Evolutionary conservation across 768 basidiomycete species (phyloP).

Genomic region (Naganishia antarctica): DNA sequence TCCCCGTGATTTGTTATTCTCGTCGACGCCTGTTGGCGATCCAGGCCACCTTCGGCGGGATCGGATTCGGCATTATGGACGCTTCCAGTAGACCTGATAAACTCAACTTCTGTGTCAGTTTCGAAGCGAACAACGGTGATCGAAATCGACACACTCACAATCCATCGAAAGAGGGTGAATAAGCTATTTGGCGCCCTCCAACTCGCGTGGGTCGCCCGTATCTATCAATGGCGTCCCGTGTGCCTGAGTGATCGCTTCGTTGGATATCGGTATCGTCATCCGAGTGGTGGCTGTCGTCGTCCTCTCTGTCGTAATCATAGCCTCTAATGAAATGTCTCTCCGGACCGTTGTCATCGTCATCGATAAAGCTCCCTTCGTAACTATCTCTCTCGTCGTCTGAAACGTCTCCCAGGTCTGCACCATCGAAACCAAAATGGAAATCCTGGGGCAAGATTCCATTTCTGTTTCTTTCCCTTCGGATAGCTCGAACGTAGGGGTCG

Average conservation of each 20-base stretch:
- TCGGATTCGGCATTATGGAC: neutral
- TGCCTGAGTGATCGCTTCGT: neutral
- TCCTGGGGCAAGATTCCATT: neutral
- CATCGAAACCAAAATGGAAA: neutral
- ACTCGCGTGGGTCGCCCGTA: slow-evolving; percentile 1
- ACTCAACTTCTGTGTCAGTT: neutral
- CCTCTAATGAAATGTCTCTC: slow-evolving; percentile 12
- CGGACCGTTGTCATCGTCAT: neutral
- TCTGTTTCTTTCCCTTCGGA: neutral
- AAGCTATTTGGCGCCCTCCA: neutral
- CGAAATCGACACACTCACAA: neutral
- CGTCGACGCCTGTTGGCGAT: too few relatives aligned
- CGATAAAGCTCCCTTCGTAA: neutral
- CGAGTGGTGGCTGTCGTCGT: slow-evolving; percentile 1
- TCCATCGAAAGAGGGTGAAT: neutral
- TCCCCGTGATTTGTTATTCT: neutral
- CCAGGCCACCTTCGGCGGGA: neutral
- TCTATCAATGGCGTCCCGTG: neutral
- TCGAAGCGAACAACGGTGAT: neutral
- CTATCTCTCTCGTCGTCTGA: neutral
- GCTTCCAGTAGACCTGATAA: neutral
- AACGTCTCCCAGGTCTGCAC: neutral
- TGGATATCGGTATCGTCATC: neutral
- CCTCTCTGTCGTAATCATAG: slow-evolving; percentile 1
- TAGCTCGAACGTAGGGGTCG: neutral